Conservation (phyloP, 305 asterid genomes). For the Euphrasia arctica region DNA sequence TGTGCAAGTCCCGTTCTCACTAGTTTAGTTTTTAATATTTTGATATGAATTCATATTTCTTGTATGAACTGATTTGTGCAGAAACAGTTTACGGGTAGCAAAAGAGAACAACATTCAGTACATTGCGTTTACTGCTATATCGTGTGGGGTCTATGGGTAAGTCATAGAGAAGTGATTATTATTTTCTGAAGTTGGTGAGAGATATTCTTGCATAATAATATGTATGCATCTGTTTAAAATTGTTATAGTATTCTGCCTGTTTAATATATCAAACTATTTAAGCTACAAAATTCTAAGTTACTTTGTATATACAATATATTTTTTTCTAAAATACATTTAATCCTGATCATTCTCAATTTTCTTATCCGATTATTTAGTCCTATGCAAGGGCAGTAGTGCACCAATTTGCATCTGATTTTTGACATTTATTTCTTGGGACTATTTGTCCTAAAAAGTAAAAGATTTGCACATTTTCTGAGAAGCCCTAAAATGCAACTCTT, state of each 20-base stretch:
- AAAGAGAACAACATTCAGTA: constrained; percentile 69
- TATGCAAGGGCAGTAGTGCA: too few relatives aligned
- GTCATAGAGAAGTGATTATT: constrained; percentile 20
- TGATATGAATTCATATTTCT: constrained; percentile 23
- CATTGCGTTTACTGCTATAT: constrained; percentile 87
- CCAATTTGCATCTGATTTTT: too few relatives aligned
- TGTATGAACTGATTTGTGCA: constrained; percentile 34
- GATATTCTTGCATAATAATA: constrained; percentile 3
- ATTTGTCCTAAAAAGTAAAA: too few relatives aligned
- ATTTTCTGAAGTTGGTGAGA: constrained; percentile 13
- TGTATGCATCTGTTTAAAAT: constrained; percentile 1
- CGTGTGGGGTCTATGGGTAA: constrained; percentile 81
- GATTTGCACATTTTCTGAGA: too few relatives aligned
- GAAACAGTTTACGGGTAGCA: constrained; percentile 77
- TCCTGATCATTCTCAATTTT: too few relatives aligned
- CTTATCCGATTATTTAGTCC: too few relatives aligned
- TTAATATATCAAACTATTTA: not conserved
- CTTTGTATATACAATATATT: too few relatives aligned
- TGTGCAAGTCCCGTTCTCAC: not conserved
- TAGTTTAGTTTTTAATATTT: constrained; percentile 8
- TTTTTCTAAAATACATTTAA: too few relatives aligned
- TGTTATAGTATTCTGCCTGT: not conserved
- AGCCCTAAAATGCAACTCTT: not conserved
- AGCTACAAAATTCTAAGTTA: too few relatives aligned
- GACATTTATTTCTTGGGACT: too few relatives aligned